Percentiles rank a stretch among this genome's conserved stretches.
These are phyloP conservation scores for Stephanodiscus triporus DNA, from an alignment of 108 stramenopile species.

Conservation along the genomic window DNA sequence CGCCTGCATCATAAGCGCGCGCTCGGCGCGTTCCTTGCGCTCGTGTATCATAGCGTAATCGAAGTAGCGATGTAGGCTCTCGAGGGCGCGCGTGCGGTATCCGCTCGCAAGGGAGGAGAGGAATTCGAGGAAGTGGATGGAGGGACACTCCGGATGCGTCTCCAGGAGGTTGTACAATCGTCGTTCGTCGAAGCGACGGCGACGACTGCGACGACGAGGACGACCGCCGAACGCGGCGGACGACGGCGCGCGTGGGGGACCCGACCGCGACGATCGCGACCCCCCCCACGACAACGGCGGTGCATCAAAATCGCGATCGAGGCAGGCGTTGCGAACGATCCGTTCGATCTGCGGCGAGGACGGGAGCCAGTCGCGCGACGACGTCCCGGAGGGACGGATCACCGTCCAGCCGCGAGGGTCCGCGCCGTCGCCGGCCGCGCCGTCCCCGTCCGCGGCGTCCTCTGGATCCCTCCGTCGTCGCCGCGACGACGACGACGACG, in stretches of 20 bases:
- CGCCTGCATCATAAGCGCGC: conserved; percentile 25
- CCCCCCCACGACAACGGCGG: not conserved
- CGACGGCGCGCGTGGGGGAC: not conserved
- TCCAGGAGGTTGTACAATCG: conserved; percentile 27
- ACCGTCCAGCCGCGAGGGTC: not conserved
- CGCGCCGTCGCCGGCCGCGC: not conserved
- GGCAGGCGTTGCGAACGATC: conserved; percentile 35
- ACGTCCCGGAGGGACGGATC: not conserved
- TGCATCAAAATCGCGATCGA: conserved; percentile 24
- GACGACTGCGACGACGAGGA: not conserved
- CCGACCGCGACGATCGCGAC: conserved; percentile 8
- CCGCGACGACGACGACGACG: not conserved
- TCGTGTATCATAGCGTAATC: conserved; percentile 87
- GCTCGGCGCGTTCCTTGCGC: conserved; percentile 49
- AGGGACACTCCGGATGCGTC: conserved; percentile 80
- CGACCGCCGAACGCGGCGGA: not conserved
- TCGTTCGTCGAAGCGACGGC: not conserved
- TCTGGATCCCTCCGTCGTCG: not conserved
- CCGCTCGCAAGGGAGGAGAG: conserved; percentile 76
- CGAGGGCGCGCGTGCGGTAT: conserved; percentile 80
- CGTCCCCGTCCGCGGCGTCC: not conserved
- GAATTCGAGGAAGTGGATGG: conserved; percentile 81
- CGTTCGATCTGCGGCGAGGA: conserved; percentile 46
- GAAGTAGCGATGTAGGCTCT: conserved; percentile 92
- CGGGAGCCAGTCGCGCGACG: conserved; percentile 29